Percentiles rank a stretch among this genome's conserved stretches.
These are phyloP conservation scores for Quercus phellos DNA, from an alignment of 331 rosid species.

Conservation along the genomic window DNA sequence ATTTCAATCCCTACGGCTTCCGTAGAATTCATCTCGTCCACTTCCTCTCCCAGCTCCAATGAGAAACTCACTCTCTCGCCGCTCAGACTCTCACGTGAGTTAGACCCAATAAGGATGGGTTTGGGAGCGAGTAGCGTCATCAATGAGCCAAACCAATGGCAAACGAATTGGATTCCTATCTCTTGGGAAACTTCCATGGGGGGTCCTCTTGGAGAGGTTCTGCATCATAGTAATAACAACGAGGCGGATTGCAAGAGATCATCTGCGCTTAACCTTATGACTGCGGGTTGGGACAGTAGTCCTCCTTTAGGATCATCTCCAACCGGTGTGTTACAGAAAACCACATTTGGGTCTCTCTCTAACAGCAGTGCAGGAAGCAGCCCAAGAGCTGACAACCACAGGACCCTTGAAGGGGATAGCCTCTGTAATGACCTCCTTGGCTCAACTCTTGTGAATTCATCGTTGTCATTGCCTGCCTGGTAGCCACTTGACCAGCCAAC, in stretches of 20 bases:
- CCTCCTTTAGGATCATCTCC: constrained; percentile 84
- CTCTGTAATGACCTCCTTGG: constrained; percentile 64
- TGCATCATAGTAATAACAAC: constrained; percentile 47
- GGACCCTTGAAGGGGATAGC: constrained; percentile 50
- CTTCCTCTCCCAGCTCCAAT: constrained; percentile 38
- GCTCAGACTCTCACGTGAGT: constrained; percentile 48
- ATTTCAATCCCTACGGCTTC: constrained; percentile 68
- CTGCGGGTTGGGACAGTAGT: constrained; percentile 69
- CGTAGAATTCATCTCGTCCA: constrained; percentile 44
- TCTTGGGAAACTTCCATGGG: constrained; percentile 81
- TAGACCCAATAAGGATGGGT: constrained; percentile 56
- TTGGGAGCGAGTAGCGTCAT: constrained; percentile 42
- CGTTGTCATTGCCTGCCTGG: constrained; percentile 46
- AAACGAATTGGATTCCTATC: constrained; percentile 76
- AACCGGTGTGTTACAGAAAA: constrained; percentile 73
- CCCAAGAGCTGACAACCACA: constrained; percentile 66
- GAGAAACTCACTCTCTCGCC: constrained; percentile 72
- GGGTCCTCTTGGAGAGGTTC: constrained; percentile 94
- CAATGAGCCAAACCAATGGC: constrained; percentile 40
- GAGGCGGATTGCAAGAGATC: constrained; percentile 40
- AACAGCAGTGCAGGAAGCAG: constrained; percentile 94
- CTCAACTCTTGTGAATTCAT: constrained; percentile 35
- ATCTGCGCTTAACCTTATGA: constrained; percentile 77
- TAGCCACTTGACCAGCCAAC: constrained; percentile 1
- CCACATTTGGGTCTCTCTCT: constrained; percentile 65